Evolutionary conservation across 768 basidiomycete genomes (phyloP), one percentile per base, ranked within the genome.

Genomic region (Postia placenta): DNA sequence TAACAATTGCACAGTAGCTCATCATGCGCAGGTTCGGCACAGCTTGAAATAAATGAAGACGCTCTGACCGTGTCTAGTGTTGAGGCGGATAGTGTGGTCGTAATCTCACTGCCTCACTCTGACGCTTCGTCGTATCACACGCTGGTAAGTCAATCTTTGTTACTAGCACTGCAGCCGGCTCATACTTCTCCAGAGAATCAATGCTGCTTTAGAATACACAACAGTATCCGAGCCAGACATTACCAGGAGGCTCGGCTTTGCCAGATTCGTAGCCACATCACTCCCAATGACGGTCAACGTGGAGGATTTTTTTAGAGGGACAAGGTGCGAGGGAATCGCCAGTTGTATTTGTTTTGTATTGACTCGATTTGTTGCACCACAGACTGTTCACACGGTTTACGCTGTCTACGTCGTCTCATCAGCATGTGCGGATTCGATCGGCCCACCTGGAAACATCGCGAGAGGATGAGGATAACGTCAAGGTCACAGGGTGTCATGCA

Each of bases 341-440:
- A n/a, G 11, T 3, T 7, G 2, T 19, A 14, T 14, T 20, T 35
- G 19, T 5, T 20, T 45, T 19, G 12, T 17, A 39, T 42, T 42
- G 15, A 11, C 26, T 26, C 14, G 33, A 33, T 22, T 35, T 22
- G 19, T 28, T 19, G 15, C 27, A 39, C 30, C 27, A 17, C 52
- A 97, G 95, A 54, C 68, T 97, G 3, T 82, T 97, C 56, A 94
- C 91, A 3, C 87, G 86, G 61, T 98, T 95, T 61, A 92, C 89
- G 0, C 78, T 96, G 42, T 91, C 92, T 2, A 81, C 90, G 0
- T 85, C 86, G 39, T 83, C 81, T 19, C 75, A 80, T 52, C 85
- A 92, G 56, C 78, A 83, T 55, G 75, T 96, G n/a, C 85, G 90
- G 30, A 78, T 95, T 45, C 72, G 72, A 20, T 78, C 77, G 6